These are phyloP conservation scores for Plasmopara viticola DNA, from an alignment of 352 stramenopile species.

Conservation along the genomic window DNA sequence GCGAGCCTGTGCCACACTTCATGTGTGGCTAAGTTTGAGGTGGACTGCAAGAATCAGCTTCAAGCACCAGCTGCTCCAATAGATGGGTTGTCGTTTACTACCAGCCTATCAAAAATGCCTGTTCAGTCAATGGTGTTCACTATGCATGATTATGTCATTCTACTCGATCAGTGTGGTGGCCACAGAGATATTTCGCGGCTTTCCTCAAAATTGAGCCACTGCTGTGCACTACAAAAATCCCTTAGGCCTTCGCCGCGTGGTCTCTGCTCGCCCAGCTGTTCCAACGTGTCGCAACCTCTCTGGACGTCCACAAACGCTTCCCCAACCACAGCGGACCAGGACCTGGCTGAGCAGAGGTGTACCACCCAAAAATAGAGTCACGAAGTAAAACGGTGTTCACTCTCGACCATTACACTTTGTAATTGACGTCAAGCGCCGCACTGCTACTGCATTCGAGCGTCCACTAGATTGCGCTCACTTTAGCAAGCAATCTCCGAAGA, in stretches of 20 bases:
- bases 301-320: conserved; percentile 20
- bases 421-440: conserved; percentile 23
- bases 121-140: background rate
- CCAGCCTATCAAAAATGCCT: background rate
- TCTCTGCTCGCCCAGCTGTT: conserved; percentile 26
- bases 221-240: conserved; percentile 8
- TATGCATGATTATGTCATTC: background rate
- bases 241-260: background rate
- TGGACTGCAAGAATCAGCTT: conserved; percentile 22
- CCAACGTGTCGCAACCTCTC: conserved; percentile 23
- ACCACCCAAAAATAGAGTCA: conserved; percentile 16
- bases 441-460: background rate
- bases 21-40: conserved; percentile 11
- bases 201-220: conserved; percentile 23
- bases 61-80: conserved; percentile 13
- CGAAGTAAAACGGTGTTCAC: conserved; percentile 11
- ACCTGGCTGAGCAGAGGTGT: conserved; percentile 8
- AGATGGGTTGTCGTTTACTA: conserved; percentile 1
- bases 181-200: conserved; percentile 15
- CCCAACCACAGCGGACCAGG: conserved; percentile 20
- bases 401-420: conserved; percentile 20
- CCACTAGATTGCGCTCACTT: conserved; percentile 2
- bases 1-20: background rate
- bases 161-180: conserved; percentile 4
- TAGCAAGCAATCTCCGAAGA: no score